phyloP scores from a whole-genome alignment of 1,284 basidiomycete genomes.

The Puccinia triticina region DNA sequence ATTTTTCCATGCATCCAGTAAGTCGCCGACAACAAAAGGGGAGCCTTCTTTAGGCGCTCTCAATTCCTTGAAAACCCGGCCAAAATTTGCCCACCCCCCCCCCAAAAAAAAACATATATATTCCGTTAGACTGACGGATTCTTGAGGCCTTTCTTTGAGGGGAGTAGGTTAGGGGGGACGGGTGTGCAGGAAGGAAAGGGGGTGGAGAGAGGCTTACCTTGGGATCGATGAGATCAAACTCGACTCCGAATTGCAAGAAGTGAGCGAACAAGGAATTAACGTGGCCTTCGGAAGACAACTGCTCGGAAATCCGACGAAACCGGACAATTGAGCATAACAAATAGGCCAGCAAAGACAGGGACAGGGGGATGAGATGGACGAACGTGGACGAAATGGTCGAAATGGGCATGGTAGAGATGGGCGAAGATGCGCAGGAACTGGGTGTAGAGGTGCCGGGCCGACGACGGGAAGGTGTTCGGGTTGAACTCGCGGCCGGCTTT shows the following conservation, averaged over 20 bases:
- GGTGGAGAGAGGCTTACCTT: constrained; percentile 18
- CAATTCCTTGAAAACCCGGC: constrained; percentile 27
- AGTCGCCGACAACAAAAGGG: constrained; percentile 49
- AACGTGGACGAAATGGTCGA: constrained; percentile 51
- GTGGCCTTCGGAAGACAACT: constrained; percentile 51
- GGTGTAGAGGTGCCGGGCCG: constrained; percentile 44
- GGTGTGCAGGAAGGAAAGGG: neutral
- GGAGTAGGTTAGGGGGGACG: neutral
- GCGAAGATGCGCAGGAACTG: constrained; percentile 51
- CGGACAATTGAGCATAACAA: neutral
- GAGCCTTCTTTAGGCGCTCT: constrained; percentile 49
- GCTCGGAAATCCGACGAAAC: no score
- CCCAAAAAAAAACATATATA: neutral
- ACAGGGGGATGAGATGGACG: neutral
- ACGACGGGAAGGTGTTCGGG: constrained; percentile 47
- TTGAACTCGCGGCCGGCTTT: constrained; percentile 72
- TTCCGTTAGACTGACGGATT: neutral
- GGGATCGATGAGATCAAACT: constrained; percentile 51
- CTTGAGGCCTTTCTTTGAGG: neutral
- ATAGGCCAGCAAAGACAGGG: neutral
- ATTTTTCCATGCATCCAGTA: constrained; percentile 49
- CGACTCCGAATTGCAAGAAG: constrained; percentile 49
- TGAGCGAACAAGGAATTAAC: constrained; percentile 50
- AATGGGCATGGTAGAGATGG: constrained; percentile 51
- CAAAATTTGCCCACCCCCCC: neutral